A percentile compares a stretch with the other conserved stretches of the same genome.
These are phyloP conservation scores for Fusarium sp. DNA, from an alignment of 2,329 filamentous ascomycete genomes.

Conservation along the genomic window DNA sequence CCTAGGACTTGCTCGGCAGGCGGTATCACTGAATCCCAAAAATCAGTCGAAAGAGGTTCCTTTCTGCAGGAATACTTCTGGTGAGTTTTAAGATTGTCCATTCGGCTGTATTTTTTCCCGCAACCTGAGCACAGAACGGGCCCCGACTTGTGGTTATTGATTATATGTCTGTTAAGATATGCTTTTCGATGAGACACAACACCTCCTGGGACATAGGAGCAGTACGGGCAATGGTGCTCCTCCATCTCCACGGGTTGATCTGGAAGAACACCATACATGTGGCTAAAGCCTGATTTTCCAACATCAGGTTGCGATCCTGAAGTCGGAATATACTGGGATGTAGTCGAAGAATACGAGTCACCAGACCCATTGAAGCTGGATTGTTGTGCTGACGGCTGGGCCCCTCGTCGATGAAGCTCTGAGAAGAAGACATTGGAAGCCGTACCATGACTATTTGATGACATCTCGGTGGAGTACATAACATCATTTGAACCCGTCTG, in stretches of 20 bases:
- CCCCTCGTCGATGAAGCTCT: too few relatives aligned
- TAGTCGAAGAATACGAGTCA: too few relatives aligned
- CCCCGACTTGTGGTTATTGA: not conserved
- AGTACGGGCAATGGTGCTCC: not conserved
- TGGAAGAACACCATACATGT: not conserved
- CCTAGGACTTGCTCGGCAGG: not conserved
- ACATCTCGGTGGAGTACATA: too few relatives aligned
- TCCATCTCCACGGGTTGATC: not conserved
- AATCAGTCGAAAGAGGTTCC: not conserved
- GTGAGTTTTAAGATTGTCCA: slow-evolving; percentile 8
- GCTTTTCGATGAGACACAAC: not conserved
- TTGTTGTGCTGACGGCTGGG: too few relatives aligned
- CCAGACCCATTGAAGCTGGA: too few relatives aligned
- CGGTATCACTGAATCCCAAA: not conserved
- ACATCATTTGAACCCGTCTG: not conserved
- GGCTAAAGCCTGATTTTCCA: not conserved
- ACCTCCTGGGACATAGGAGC: not conserved
- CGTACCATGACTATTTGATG: too few relatives aligned
- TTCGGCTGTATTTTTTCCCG: not conserved
- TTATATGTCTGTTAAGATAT: slow-evolving; percentile 2
- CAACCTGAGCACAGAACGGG: not conserved
- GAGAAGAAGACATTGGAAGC: not conserved
- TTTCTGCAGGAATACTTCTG: not conserved
- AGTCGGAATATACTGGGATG: too few relatives aligned
- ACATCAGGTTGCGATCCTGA: too few relatives aligned